These are phyloP conservation scores for Aspergillus sp. DNA, from an alignment of 2,329 filamentous ascomycete species.

Conservation along the genomic window DNA sequence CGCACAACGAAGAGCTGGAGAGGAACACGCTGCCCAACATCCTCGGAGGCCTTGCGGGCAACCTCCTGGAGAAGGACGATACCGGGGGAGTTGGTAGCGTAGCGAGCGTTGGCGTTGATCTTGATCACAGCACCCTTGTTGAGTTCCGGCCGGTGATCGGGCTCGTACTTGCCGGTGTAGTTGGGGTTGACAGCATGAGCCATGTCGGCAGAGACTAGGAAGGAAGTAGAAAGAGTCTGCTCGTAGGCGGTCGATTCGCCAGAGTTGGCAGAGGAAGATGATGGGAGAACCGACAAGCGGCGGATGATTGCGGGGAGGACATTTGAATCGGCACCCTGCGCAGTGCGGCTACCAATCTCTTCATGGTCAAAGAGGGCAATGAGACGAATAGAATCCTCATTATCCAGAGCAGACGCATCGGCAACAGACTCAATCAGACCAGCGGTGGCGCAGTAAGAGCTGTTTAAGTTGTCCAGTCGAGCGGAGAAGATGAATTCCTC, in stretches of 20 bases:
- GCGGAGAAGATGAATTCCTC: slow-evolving; percentile 95
- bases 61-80: slow-evolving; percentile 89
- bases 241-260: slow-evolving; percentile 80
- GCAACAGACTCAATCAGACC: slow-evolving; percentile 77
- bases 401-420: slow-evolving; percentile 60
- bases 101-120: slow-evolving; percentile 94
- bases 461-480: slow-evolving; percentile 92
- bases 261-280: slow-evolving; percentile 51
- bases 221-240: slow-evolving; percentile 84
- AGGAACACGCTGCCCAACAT: slow-evolving; percentile 66
- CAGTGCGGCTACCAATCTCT: slow-evolving; percentile 88
- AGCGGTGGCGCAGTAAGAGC: slow-evolving; percentile 88
- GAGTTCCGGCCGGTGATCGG: slow-evolving; percentile 86
- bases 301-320: slow-evolving; percentile 81
- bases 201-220: slow-evolving; percentile 96
- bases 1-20: slow-evolving; percentile 93
- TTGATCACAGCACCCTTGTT: slow-evolving; percentile 97
- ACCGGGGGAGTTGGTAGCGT: slow-evolving; percentile 92
- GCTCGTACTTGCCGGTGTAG: slow-evolving; percentile 86
- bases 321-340: slow-evolving; percentile 91
- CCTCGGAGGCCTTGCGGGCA: slow-evolving; percentile 56
- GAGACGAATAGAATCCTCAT: slow-evolving; percentile 80
- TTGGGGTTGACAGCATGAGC: slow-evolving; percentile 95
- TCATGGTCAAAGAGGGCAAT: slow-evolving; percentile 96
- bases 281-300: slow-evolving; percentile 75